Percentiles rank a stretch among this genome's conserved stretches.
Conservation (phyloP, 345 rosid species). For the Hirschfeldia incana region DNA sequence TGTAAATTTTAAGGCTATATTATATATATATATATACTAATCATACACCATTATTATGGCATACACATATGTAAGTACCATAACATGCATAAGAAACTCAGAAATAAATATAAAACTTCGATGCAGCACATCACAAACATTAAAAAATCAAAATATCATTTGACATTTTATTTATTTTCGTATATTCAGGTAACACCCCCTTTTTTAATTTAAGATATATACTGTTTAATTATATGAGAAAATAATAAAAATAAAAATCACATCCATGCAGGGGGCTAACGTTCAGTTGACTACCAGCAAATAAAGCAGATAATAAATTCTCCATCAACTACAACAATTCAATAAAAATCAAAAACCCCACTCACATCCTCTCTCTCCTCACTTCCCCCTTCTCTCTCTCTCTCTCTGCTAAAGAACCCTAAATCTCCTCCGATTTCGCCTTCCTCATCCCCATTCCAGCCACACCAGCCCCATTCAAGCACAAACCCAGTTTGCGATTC, state of each 20-base stretch:
- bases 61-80: not conserved
- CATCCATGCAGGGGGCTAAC: constrained; percentile 72
- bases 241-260: constrained; percentile 35
- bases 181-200: constrained; percentile 1
- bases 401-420: constrained; percentile 45
- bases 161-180: not conserved
- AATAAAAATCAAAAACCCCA: constrained; percentile 35
- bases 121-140: not conserved
- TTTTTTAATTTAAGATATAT: not conserved
- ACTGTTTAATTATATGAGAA: not conserved
- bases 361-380: not conserved
- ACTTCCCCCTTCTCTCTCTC: not conserved
- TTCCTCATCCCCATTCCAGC: constrained; percentile 19
- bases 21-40: not conserved
- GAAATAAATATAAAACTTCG: not conserved
- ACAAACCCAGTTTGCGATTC: constrained; percentile 16
- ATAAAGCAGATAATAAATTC: constrained; percentile 45
- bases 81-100: not conserved
- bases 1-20: not conserved
- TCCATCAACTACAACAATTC: constrained; percentile 27
- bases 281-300: constrained; percentile 62
- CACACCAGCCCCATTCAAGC: constrained; percentile 33
- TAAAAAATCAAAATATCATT: not conserved
- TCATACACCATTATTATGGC: not conserved
- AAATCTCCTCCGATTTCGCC: constrained; percentile 38